Evolutionary conservation across 208 protist genomes (phyloP).

Genomic region (Wallacemonas sp.): DNA sequence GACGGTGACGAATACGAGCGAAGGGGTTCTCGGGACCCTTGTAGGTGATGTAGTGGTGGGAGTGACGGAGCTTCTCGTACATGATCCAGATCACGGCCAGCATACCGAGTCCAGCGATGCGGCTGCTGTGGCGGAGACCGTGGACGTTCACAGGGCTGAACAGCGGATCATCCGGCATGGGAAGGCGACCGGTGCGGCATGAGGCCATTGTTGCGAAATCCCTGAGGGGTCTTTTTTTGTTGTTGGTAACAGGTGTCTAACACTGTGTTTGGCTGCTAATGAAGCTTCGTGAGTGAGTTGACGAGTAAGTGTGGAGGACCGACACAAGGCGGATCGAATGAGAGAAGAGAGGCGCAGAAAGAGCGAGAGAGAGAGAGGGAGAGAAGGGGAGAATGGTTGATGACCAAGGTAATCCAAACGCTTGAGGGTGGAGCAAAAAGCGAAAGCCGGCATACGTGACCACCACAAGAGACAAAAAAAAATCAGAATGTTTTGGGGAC

Average conservation of each 20-base stretch:
- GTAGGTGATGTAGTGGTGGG: constrained; percentile 80
- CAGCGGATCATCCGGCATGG: constrained; percentile 83
- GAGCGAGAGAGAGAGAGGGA: no score
- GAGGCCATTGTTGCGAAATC: constrained; percentile 40
- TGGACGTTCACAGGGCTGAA: constrained; percentile 51
- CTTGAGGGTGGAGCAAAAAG: no score
- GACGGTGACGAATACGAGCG: constrained; percentile 75
- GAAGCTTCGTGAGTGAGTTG: background rate
- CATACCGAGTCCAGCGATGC: constrained; percentile 58
- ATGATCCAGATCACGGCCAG: constrained; percentile 76
- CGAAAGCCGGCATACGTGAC: no score
- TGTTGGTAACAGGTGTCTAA: constrained; percentile 9
- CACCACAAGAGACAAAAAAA: no score
- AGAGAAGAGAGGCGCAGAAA: no score
- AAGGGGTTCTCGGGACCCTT: constrained; percentile 85
- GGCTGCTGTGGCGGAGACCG: constrained; percentile 63
- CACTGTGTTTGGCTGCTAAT: background rate
- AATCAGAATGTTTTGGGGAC: no score
- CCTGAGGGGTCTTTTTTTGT: background rate
- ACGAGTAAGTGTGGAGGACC: background rate
- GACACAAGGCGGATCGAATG: no score
- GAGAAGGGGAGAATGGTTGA: no score
- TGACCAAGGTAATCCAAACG: no score
- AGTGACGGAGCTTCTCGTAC: constrained; percentile 80
- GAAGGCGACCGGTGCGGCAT: constrained; percentile 76